phyloP scores from a whole-genome alignment of 208 protist species.

The Leptomonas pyrrhocoris region DNA sequence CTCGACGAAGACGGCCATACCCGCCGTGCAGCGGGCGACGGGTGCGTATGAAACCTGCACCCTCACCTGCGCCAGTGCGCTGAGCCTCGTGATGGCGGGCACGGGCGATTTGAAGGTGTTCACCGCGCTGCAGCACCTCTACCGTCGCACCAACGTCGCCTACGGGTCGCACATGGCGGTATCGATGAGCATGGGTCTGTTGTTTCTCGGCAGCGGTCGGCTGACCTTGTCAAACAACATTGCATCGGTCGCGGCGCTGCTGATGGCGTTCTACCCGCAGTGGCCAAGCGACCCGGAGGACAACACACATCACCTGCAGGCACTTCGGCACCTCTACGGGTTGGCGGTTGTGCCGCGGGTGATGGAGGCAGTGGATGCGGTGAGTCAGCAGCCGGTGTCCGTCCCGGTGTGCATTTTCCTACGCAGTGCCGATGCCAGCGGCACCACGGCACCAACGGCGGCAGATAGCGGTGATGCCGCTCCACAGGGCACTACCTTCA shows the following conservation, averaged over 20 bases:
- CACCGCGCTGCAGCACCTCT: conserved; percentile 67
- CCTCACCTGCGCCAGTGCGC: conserved; percentile 65
- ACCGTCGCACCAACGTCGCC: conserved; percentile 53
- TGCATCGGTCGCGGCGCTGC: conserved; percentile 87
- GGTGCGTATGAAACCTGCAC: conserved; percentile 79
- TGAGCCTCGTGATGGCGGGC: conserved; percentile 92
- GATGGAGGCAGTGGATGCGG: conserved; percentile 91
- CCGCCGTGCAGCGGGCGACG: conserved; percentile 66
- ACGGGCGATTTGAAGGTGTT: conserved; percentile 89
- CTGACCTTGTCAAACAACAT: conserved; percentile 87
- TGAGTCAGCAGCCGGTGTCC: conserved; percentile 75
- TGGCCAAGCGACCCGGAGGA: conserved; percentile 90
- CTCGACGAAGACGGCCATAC: conserved; percentile 48
- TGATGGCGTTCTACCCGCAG: conserved; percentile 93
- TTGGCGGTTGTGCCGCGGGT: conserved; percentile 92
- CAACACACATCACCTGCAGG: conserved; percentile 92
- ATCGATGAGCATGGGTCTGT: conserved; percentile 93
- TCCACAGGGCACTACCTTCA: background rate
- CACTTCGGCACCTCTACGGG: conserved; percentile 95
- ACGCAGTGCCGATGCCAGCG: background rate
- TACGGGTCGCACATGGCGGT: conserved; percentile 96
- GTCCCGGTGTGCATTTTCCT: conserved; percentile 75
- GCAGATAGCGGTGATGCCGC: background rate
- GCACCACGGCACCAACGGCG: background rate
- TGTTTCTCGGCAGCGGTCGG: conserved; percentile 94